Conservation (phyloP, 2,329 filamentous ascomycete species). For the Exophiala spinifera region DNA sequence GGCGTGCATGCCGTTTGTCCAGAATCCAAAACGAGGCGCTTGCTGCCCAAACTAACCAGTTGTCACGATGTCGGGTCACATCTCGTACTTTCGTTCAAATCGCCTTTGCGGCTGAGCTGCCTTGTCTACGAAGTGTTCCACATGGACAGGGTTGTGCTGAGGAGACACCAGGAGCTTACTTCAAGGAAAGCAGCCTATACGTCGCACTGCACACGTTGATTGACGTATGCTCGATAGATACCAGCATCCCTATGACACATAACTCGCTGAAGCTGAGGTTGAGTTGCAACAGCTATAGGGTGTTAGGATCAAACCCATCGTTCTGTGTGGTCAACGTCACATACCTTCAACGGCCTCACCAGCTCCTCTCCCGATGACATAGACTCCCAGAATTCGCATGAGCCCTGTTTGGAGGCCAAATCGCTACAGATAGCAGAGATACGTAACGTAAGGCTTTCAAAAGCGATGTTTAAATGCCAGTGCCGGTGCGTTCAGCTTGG, state of each 20-base stretch:
- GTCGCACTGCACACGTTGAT: constrained; percentile 11
- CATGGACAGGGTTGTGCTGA: no score
- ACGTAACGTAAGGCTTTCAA: constrained; percentile 10
- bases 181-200: constrained; percentile 12
- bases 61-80: no score
- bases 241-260: constrained; percentile 10
- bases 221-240: constrained; percentile 12
- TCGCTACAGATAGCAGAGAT: no score
- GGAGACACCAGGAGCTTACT: no score
- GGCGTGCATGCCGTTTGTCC: no score
- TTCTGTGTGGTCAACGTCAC: no score
- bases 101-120: no score
- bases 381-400: constrained; percentile 13
- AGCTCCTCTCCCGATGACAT: constrained; percentile 11
- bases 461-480: constrained; percentile 10
- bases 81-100: no score
- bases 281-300: constrained; percentile 3
- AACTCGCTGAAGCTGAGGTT: constrained; percentile 10
- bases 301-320: background rate
- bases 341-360: constrained; percentile 3
- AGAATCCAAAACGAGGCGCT: no score
- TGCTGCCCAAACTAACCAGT: no score
- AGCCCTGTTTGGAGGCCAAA: constrained; percentile 7
- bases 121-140: no score
- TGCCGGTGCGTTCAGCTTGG: constrained; percentile 8